phyloP scores from a whole-genome alignment of 768 basidiomycete species.

The Basidioascus undulatus region DNA sequence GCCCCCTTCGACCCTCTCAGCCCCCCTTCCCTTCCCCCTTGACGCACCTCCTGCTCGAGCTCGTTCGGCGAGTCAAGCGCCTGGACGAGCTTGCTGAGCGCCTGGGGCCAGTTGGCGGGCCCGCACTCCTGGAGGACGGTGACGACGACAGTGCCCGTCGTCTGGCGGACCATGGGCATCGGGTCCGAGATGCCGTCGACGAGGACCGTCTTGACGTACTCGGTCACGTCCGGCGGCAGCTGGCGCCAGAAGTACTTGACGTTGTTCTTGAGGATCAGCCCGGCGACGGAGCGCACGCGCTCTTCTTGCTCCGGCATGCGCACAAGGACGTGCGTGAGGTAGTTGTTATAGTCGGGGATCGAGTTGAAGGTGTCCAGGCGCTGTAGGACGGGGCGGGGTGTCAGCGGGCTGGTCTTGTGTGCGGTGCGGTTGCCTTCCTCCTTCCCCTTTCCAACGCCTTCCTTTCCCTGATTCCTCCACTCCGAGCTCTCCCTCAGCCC shows the following conservation, averaged over 20 bases:
- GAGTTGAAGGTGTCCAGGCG: constrained; percentile 71
- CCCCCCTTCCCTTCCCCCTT: neutral
- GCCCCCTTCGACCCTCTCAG: neutral
- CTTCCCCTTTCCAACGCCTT: no score
- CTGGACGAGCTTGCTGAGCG: constrained; percentile 57
- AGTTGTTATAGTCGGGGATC: constrained; percentile 54
- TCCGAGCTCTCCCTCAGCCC: no score
- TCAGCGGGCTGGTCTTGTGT: neutral
- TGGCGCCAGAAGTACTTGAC: constrained; percentile 47
- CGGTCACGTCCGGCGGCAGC: constrained; percentile 31
- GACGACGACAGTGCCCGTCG: constrained; percentile 79
- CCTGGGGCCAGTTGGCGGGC: constrained; percentile 86
- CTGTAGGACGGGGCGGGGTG: constrained; percentile 19
- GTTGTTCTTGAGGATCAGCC: constrained; percentile 90
- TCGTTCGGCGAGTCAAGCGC: constrained; percentile 51
- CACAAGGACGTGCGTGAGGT: constrained; percentile 79
- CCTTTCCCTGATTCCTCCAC: no score
- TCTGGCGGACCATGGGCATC: constrained; percentile 72
- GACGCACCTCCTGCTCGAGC: constrained; percentile 61
- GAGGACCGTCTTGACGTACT: constrained; percentile 54
- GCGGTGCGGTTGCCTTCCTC: no score
- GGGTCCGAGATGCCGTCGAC: constrained; percentile 31
- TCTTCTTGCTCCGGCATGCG: constrained; percentile 59
- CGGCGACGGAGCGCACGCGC: constrained; percentile 81
- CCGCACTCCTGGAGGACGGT: constrained; percentile 68